Percentiles rank a stretch among this genome's conserved stretches.
Conservation (phyloP, 176 grass and related monocot species). For the Carex littledalei region DNA sequence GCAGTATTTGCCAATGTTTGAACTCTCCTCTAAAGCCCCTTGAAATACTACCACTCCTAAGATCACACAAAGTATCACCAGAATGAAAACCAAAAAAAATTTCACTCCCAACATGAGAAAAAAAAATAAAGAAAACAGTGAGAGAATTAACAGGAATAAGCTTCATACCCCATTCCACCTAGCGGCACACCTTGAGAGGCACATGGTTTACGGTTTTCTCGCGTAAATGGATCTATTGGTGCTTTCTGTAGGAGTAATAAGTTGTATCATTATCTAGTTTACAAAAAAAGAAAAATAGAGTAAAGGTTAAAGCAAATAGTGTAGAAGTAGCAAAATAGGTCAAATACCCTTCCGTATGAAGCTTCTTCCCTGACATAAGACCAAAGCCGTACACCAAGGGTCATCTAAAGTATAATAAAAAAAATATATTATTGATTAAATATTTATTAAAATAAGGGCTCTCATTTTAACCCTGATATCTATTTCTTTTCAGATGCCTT, state of each 20-base stretch:
- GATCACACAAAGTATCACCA: constrained; percentile 29
- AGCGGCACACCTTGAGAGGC: constrained; percentile 93
- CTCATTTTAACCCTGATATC: too few relatives aligned
- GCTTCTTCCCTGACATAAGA: constrained; percentile 97
- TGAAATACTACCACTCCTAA: constrained; percentile 86
- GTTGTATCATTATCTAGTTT: constrained; percentile 24
- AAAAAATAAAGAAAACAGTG: constrained; percentile 13
- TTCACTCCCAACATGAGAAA: background rate
- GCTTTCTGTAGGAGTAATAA: constrained; percentile 68
- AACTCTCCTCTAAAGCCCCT: constrained; percentile 99
- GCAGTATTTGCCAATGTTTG: constrained; percentile 88
- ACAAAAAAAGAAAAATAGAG: background rate
- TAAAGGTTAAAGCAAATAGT: constrained; percentile 2
- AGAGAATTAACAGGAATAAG: constrained; percentile 1
- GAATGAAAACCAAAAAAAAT: constrained; percentile 16
- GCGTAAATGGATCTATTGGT: constrained; percentile 95
- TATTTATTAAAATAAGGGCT: too few relatives aligned
- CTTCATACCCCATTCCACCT: constrained; percentile 91
- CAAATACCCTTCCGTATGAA: constrained; percentile 90
- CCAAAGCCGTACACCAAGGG: constrained; percentile 95
- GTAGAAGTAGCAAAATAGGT: constrained; percentile 17
- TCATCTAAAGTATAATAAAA: constrained; percentile 44
- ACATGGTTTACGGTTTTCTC: constrained; percentile 60
- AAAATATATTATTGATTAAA: background rate
- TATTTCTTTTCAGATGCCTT: too few relatives aligned